Base-by-base conservation (phyloP, 1,284 basidiomycete genomes). In the Ceratobasidium sp. region DNA sequence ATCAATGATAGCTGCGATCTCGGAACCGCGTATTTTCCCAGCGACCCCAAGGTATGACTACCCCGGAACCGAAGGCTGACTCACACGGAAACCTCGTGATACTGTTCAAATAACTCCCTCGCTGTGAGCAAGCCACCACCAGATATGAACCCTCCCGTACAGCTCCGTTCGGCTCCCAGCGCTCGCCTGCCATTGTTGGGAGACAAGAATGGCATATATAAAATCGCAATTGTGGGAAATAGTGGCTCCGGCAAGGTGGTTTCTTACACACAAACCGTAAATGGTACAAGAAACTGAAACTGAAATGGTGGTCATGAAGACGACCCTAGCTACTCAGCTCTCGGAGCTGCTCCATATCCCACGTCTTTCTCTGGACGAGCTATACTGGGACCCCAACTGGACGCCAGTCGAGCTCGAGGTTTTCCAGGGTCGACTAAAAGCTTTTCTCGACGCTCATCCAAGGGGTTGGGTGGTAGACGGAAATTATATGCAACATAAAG, bases 221-320 rank as follows among this genome's bases (percentile, higher is more conserved):
- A 22, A 22, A 54, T 65, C 13, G 49, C 38, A 17, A 54, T 65
- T 43, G 32, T 65, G 3, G 62, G 62, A 7, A 65, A 65, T 27
- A 65, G 62, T 31, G 62, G 62, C 4, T 17, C 62, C 22, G 62
- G 62, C 15, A 65, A 65, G 62, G 62, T 65, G 40, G 40, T 10
- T 15, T 22, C 43, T 17, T 12, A 8, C 45, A 6, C 20, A 12
- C 45, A 6, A 12, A 7, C 22, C 6, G 45, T 22, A 20, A 8
- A 12, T 20, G 7, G 10, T 20, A 7, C 45, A 47, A 12, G 22
- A 6, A 22, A 15, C 10, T 47, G 10, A 8, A 17, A 17, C 8
- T 40, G 8, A 40, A 40, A 47, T 13, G 10, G 17, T 20, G 25
- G 25, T 27, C 27, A 29, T 49, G 38, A 32, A 65, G 62, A 53